A percentile compares a stretch with the other conserved stretches of the same genome.
Evolutionary conservation across 2,329 filamentous ascomycete species (phyloP).

Genomic region (Simplicillium sp.): DNA sequence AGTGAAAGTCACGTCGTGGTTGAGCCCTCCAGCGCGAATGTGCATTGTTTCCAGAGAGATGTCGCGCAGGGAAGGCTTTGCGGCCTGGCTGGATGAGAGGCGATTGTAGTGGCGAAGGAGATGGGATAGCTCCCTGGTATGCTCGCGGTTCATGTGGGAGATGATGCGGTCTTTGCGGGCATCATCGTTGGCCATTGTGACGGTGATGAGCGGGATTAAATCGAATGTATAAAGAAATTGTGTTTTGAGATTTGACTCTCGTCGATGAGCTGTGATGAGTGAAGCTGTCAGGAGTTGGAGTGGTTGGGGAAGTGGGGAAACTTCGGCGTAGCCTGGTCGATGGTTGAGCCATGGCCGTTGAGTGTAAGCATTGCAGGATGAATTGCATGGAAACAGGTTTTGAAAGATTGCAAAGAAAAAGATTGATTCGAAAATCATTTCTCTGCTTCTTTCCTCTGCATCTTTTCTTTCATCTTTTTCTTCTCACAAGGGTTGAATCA

Average conservation of each 20-base stretch:
- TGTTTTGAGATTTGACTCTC: conserved; percentile 1
- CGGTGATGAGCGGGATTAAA: too few species aligned
- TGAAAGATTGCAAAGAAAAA: too few species aligned
- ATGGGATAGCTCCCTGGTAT: conserved; percentile 61
- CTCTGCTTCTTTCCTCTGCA: too few species aligned
- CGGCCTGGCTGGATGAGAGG: conserved; percentile 44
- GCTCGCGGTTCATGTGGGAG: conserved; percentile 80
- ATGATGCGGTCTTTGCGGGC: conserved; percentile 36
- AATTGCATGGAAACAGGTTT: too few species aligned
- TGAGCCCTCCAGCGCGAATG: conserved; percentile 14
- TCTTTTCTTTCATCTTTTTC: too few species aligned
- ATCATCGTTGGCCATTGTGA: conserved; percentile 11
- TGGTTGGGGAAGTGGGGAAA: not conserved
- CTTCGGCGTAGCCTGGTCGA: too few species aligned
- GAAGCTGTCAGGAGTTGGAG: not conserved
- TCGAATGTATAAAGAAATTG: too few species aligned
- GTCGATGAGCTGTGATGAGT: conserved; percentile 1
- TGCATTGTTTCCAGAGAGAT: conserved; percentile 7
- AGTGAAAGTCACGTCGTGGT: conserved; percentile 49
- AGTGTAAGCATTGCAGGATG: too few species aligned
- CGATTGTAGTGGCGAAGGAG: conserved; percentile 67
- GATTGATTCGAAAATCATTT: too few species aligned
- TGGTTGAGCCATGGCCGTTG: too few species aligned
- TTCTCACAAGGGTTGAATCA: too few species aligned
- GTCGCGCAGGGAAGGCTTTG: conserved; percentile 33